phyloP scores from a whole-genome alignment of 2,329 filamentous ascomycete species.

The Phymatotrichopsis omnivora region DNA sequence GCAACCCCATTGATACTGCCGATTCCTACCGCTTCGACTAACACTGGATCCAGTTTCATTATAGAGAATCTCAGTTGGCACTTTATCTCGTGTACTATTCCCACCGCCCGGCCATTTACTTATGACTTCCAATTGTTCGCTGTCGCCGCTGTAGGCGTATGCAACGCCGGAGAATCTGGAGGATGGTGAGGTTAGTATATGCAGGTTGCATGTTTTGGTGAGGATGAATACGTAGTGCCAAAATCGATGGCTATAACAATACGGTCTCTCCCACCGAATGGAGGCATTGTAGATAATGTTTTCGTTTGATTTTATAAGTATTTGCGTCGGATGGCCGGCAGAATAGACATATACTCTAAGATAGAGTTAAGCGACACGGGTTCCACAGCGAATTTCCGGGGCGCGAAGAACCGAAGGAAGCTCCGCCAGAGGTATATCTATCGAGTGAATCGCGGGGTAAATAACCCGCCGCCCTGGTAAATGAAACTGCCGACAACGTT shows the following conservation, averaged over 20 bases:
- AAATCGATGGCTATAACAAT: conserved; percentile 19
- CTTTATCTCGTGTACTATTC: conserved; percentile 72
- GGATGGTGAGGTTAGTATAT: not conserved
- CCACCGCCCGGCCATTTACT: conserved; percentile 11
- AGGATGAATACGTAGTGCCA: conserved; percentile 36
- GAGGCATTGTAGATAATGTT: no score
- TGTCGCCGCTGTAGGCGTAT: conserved; percentile 20
- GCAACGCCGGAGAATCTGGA: conserved; percentile 18
- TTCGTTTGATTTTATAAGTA: no score
- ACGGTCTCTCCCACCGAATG: conserved; percentile 9
- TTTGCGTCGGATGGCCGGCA: no score
- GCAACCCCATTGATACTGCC: conserved; percentile 16
- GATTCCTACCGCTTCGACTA: no score
- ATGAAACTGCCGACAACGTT: no score
- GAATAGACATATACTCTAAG: no score
- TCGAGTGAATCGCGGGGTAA: no score
- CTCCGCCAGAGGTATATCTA: no score
- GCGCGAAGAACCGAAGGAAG: no score
- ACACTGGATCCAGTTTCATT: conserved; percentile 6
- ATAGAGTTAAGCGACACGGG: no score
- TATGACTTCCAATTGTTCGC: conserved; percentile 22
- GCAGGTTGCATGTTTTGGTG: conserved; percentile 5
- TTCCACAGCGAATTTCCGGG: no score
- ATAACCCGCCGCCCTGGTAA: no score
- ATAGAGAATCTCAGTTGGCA: conserved; percentile 34